phyloP scores from a whole-genome alignment of 2,329 filamentous ascomycete genomes.

The Diaporthe sp. region DNA sequence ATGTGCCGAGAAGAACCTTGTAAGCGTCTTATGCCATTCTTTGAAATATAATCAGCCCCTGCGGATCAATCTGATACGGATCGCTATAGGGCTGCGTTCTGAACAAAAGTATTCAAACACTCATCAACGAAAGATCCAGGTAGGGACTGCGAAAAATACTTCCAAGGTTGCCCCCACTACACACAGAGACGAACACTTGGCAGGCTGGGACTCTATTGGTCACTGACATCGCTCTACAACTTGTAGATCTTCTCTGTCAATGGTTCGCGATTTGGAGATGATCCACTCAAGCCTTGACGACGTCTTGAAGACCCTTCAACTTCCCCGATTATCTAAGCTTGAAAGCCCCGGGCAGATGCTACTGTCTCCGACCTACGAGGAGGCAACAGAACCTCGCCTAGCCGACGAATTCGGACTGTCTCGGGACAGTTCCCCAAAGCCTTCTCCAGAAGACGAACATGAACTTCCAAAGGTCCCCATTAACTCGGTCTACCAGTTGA shows the following conservation, averaged over 20 bases:
- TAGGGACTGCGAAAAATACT: constrained; percentile 42
- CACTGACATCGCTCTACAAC: neutral
- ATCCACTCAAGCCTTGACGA: constrained; percentile 44
- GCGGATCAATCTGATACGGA: neutral
- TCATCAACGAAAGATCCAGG: constrained; percentile 58
- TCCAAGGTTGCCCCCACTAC: neutral
- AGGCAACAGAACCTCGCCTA: neutral
- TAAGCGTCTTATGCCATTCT: constrained; percentile 7
- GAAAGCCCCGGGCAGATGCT: neutral
- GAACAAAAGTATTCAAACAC: constrained; percentile 58
- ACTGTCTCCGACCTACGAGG: constrained; percentile 6
- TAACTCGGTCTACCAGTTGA: neutral
- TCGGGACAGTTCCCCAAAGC: constrained; percentile 7
- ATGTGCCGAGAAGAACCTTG: constrained; percentile 54
- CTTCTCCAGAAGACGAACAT: constrained; percentile 45
- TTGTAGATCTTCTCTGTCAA: neutral
- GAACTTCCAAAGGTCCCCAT: constrained; percentile 56
- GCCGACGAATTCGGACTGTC: constrained; percentile 4
- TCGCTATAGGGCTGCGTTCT: constrained; percentile 49
- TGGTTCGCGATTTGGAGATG: constrained; percentile 44
- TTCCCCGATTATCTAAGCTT: constrained; percentile 4
- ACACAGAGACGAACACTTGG: neutral
- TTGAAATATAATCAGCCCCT: neutral
- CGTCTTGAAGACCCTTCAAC: constrained; percentile 41
- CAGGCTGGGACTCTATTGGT: neutral